Conservation (phyloP, 495 filamentous ascomycete species). For the Antarctomyces pellizariae region DNA sequence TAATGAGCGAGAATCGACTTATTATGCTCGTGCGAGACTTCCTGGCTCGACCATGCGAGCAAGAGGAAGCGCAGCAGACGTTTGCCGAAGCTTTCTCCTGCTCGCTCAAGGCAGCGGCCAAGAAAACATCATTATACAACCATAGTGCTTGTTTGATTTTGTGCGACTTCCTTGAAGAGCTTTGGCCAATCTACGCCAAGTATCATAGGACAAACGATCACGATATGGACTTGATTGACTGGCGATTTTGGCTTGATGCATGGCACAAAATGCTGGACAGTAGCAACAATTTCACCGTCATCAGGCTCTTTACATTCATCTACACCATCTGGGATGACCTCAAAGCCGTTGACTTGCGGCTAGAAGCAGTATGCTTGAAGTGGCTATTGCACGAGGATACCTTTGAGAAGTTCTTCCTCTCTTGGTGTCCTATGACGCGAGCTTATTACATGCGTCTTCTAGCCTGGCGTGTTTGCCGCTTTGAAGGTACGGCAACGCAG, state of each 20-base stretch:
- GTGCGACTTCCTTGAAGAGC: slow-evolving; percentile 82
- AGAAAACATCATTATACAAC: slow-evolving; percentile 60
- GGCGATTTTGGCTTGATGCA: slow-evolving; percentile 76
- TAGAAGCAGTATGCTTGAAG: slow-evolving; percentile 46
- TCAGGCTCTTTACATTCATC: slow-evolving; percentile 69
- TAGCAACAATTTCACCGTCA: slow-evolving; percentile 84
- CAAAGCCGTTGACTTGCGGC: slow-evolving; percentile 38
- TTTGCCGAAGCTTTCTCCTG: slow-evolving; percentile 62
- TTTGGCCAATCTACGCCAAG: slow-evolving; percentile 18
- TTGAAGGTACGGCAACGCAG: slow-evolving; percentile 39
- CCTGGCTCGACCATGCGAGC: slow-evolving; percentile 35
- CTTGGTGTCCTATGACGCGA: slow-evolving; percentile 97
- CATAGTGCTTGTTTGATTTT: slow-evolving; percentile 78
- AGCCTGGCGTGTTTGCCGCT: slow-evolving; percentile 78
- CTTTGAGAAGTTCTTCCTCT: slow-evolving; percentile 73
- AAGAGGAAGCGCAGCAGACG: slow-evolving; percentile 32
- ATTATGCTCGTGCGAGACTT: slow-evolving; percentile 75
- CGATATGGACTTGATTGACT: slow-evolving; percentile 30
- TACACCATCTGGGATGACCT: slow-evolving; percentile 64
- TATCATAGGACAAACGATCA: slow-evolving; percentile 16
- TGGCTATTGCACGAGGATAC: slow-evolving; percentile 60
- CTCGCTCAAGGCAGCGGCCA: slow-evolving; percentile 47
- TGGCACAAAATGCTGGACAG: slow-evolving; percentile 65
- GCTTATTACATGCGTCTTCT: slow-evolving; percentile 86
- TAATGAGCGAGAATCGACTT: slow-evolving; percentile 81